Conservation (phyloP, 1,139 yeast species). For the Cylindricascospora bacillispora region DNA sequence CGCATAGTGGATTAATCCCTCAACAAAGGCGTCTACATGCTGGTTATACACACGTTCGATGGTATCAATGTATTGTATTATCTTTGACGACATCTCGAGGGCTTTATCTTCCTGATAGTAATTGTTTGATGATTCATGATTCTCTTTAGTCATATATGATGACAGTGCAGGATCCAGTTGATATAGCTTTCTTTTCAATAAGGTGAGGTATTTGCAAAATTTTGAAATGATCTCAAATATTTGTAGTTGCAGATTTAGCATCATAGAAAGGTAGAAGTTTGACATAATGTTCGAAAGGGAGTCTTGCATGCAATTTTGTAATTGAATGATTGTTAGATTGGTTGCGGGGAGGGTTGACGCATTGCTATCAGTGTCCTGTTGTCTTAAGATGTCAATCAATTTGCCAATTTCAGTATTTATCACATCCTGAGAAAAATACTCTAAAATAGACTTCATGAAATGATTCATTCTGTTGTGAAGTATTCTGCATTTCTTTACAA, state of each 20-base stretch:
- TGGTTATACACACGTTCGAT: constrained; percentile 9
- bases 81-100: constrained; percentile 5
- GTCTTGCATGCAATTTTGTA: constrained; percentile 15
- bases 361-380: neutral
- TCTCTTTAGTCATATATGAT: no score
- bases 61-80: constrained; percentile 6
- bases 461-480: constrained; percentile 22
- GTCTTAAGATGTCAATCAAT: constrained; percentile 1
- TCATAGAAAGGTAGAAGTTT: constrained; percentile 13
- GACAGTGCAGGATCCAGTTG: constrained; percentile 5
- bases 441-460: constrained; percentile 16
- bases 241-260: constrained; percentile 20
- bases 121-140: no score
- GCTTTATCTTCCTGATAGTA: constrained; percentile 11
- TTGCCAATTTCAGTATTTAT: constrained; percentile 12
- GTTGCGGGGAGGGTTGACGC: no score
- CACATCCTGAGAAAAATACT: constrained; percentile 20
- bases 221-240: constrained; percentile 21
- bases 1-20: constrained; percentile 8
- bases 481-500: constrained; percentile 12
- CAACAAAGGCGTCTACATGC: constrained; percentile 11
- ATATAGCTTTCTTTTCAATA: constrained; percentile 15
- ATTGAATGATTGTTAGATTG: constrained; percentile 10
- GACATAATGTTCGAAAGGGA: constrained; percentile 22
- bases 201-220: constrained; percentile 21